These are phyloP conservation scores for Calonectria multiphialidica DNA, from an alignment of 2,329 filamentous ascomycete genomes.

Conservation along the genomic window DNA sequence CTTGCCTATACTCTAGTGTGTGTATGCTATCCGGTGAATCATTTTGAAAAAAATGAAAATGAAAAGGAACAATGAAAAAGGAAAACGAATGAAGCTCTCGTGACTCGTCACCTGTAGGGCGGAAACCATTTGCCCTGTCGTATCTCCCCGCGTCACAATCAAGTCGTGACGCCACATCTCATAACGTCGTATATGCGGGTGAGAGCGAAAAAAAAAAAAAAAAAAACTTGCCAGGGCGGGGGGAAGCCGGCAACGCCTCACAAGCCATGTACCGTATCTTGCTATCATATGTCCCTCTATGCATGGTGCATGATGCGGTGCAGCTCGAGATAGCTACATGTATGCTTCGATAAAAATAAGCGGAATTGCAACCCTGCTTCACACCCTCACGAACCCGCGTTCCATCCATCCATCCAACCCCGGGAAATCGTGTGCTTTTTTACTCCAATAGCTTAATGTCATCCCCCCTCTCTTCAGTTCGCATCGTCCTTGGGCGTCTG, in stretches of 20 bases:
- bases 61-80: no score
- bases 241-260: not conserved
- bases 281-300: not conserved
- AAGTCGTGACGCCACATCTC: not conserved
- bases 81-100: not conserved
- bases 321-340: not conserved
- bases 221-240: not conserved
- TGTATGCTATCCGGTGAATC: not conserved
- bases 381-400: not conserved
- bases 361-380: slow-evolving; percentile 4
- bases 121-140: not conserved
- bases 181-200: slow-evolving; percentile 13
- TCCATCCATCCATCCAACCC: not conserved
- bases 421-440: not conserved
- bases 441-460: not conserved
- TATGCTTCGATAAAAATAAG: not conserved
- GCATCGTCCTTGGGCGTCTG: not conserved
- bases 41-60: not conserved
- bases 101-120: slow-evolving; percentile 6
- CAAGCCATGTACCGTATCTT: slow-evolving; percentile 4
- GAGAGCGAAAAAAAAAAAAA: not conserved
- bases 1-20: not conserved
- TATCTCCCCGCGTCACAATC: not conserved
- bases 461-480: not conserved
- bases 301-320: not conserved